phyloP scores from a whole-genome alignment of 306 rosid genomes.

The Trichosanthes cucumerina region DNA sequence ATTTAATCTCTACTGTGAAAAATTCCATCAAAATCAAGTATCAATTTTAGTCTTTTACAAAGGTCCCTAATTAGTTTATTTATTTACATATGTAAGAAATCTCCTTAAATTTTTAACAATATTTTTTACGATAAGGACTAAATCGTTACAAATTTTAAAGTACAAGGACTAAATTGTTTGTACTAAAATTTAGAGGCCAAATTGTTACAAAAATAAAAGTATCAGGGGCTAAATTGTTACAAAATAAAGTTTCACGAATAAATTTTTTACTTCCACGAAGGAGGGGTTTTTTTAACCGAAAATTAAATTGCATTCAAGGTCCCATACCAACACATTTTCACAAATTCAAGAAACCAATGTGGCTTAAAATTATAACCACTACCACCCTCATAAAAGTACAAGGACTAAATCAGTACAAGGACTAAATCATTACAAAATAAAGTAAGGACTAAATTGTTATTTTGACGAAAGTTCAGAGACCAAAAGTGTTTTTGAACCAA shows the following conservation, averaged over 20 bases:
- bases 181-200: no score
- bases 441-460: no score
- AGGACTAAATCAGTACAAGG: no score
- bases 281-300: background rate
- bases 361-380: constrained; percentile 37
- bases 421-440: no score
- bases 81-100: no score
- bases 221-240: background rate
- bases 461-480: background rate
- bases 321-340: background rate
- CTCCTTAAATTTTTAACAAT: no score
- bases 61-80: no score
- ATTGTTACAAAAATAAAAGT: background rate
- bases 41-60: no score
- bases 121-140: background rate
- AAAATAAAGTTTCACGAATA: no score
- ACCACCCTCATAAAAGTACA: background rate
- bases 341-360: constrained; percentile 2
- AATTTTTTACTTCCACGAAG: background rate
- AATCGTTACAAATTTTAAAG: background rate
- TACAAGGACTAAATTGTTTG: background rate
- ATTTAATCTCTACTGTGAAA: no score
- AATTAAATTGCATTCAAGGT: background rate
- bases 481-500: background rate
- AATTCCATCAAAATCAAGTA: no score